Conservation (phyloP, 163 green algal species). For the Scenedesmus sp. region DNA sequence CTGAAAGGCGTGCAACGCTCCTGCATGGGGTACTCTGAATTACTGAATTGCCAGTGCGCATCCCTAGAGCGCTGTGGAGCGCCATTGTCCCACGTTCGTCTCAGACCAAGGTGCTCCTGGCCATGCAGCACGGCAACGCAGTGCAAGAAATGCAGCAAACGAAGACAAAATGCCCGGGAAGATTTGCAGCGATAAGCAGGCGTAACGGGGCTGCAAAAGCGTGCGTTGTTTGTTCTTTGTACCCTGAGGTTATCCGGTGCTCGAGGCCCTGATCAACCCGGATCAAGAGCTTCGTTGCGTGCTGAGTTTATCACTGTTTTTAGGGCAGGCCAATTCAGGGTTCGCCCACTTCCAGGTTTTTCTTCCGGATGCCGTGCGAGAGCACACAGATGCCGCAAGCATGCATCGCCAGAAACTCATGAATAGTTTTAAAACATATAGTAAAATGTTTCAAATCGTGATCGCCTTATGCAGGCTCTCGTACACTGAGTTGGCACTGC, state of each 20-base stretch:
- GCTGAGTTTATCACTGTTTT: background rate
- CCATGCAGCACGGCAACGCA: background rate
- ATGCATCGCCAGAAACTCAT: background rate
- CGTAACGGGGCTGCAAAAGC: background rate
- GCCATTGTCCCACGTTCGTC: slow-evolving; percentile 12
- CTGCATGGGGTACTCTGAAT: background rate
- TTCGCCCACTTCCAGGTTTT: background rate
- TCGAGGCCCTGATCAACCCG: background rate
- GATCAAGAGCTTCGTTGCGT: background rate
- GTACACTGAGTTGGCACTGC: background rate
- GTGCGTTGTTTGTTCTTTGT: slow-evolving; percentile 12
- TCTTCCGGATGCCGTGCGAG: background rate
- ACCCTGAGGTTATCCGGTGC: slow-evolving; percentile 7
- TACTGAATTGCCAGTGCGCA: background rate
- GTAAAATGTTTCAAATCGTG: background rate
- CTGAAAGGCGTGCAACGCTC: background rate
- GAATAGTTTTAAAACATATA: background rate
- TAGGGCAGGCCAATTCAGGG: background rate
- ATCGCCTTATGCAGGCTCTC: background rate
- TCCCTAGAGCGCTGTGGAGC: slow-evolving; percentile 3
- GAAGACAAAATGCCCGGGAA: background rate
- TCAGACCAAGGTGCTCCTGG: slow-evolving; percentile 6
- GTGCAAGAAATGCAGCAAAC: background rate
- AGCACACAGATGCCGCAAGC: background rate
- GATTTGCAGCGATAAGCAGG: background rate